Base-by-base conservation (phyloP, 108 stramenopile genomes). In the Nannochloropsis granulata region DNA sequence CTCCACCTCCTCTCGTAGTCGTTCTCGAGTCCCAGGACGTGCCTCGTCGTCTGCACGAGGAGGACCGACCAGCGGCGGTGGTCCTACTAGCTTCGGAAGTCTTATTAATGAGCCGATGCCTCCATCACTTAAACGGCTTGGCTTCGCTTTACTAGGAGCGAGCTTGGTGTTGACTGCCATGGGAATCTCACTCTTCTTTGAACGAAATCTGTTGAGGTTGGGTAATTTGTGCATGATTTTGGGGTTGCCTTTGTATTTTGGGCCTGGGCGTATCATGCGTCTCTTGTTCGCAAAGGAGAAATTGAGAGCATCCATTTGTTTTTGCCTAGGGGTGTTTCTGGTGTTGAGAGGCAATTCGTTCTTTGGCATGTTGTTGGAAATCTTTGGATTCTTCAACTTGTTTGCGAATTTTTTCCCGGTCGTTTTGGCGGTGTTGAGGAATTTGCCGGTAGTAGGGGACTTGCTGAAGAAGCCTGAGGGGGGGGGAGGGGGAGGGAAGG, bases 381-480 rank as follows among this genome's bases (percentile, higher is more conserved):
- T 93, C 0, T 96, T 97, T 90, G 96, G 97, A 7, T 84, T 97
- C 80, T 78, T 96, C 82, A 97, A 97, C 91, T 84, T 97, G 7
- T 97, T 96, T 88, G 97, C 94, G 11, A 95, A 96, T 83, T 92
- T 95, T 92, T 96, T 96, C 87, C 94, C 96, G 13, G 56, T 96
- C 26, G 86, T 94, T 11, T 86, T 88, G 89, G 90, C 90, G 44
- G 87, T 96, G 84, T 81, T 93, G 24, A 91, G 91, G 87, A 85
- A 91, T 43, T 87, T 95, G 88, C 95, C 95, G 8, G 82, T 93
- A 13, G 89, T 96, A 24, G n/a, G 79, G 23, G 79, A 80, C 24
- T 24, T 80, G 23, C n/a, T 71, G 56, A 71, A 71, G 56, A 16
- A n/a, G 56, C 56, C 56, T 16, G 56, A 71, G 56, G n/a, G 56